A percentile compares a stretch with the other conserved stretches of the same genome.
Evolutionary conservation across 2,329 filamentous ascomycete genomes (phyloP).

Genomic region (Cordyceps pruinosa): DNA sequence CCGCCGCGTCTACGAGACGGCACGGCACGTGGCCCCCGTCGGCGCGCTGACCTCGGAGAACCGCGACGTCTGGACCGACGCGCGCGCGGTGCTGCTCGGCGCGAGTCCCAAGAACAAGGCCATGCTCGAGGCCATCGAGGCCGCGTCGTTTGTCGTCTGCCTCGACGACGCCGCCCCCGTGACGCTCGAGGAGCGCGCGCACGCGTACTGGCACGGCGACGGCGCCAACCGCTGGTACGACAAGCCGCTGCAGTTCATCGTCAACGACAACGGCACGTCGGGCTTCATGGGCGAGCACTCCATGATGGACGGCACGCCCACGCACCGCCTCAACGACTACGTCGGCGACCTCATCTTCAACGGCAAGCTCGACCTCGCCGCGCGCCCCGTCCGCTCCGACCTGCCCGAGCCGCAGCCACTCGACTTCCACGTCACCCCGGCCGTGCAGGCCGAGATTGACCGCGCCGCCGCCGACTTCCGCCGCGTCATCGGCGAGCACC

Average conservation of each 20-base stretch:
- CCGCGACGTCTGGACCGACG: constrained; percentile 86
- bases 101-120: constrained; percentile 74
- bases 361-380: constrained; percentile 87
- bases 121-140: constrained; percentile 74
- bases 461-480: constrained; percentile 73
- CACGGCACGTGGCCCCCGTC: constrained; percentile 63
- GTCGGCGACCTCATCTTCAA: constrained; percentile 86
- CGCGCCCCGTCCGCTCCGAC: constrained; percentile 69
- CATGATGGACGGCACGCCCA: constrained; percentile 99
- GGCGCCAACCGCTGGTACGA: constrained; percentile 95
- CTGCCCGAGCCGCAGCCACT: constrained; percentile 74
- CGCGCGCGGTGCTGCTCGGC: constrained; percentile 66
- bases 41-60: constrained; percentile 87
- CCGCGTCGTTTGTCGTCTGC: constrained; percentile 85
- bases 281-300: constrained; percentile 98
- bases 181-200: constrained; percentile 90
- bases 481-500: constrained; percentile 75
- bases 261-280: constrained; percentile 96
- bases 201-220: constrained; percentile 97
- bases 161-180: constrained; percentile 87
- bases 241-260: constrained; percentile 95
- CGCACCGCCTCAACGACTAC: constrained; percentile 93
- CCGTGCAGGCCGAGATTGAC: constrained; percentile 71
- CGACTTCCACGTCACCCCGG: constrained; percentile 68
- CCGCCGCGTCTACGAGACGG: constrained; percentile 71